Base-by-base conservation (phyloP, 768 basidiomycete species). In the Rhodotorula babjevae region DNA sequence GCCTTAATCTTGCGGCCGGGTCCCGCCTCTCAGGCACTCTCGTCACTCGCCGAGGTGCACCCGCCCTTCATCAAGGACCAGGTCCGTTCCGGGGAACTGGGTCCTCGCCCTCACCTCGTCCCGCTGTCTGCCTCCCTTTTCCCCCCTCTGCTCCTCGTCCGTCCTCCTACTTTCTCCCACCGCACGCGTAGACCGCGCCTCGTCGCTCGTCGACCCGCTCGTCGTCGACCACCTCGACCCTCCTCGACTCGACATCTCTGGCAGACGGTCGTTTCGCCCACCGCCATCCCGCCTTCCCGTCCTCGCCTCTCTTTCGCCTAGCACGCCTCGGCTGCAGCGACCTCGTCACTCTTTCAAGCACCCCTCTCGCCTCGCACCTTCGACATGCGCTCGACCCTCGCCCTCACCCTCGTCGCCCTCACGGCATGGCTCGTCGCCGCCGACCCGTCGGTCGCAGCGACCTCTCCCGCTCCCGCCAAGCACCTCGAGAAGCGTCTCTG, bases 401-500 rank as follows among this genome's bases (percentile, higher is more conserved):
- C 60, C 27, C 44, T 61, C 29, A 47, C 40, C 60, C 15, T 47
- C 60, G 42, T 42, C 60, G 60, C 42, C n/a, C 58, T 59, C 27
- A 19, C 29, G 33, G 58, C 58, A 55, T 40, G 27, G 44, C 9
- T 46, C 44, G n/a, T 29, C 60, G 42, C 27, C 44, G 27, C 33
- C 56, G 56, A 57, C 12, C 29, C 44, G 44, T 46, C 58, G 16
- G n/a, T 29, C 14, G 56, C 56, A 29, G 16, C 14, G 21, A 29
- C 25, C n/a, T 9, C n/a, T 6, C 18, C 36, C 58, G 58, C 42
- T 47, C 15, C 33, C 15, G 61, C 60, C 44, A 36, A 59, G 50
- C 56, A 53, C 58, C 36, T 59, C 36, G 36, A 59, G 36, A 74
- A 74, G 69, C 73, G 73, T 3, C 33, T 47, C 25, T 68, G 65